Conservation (phyloP, 805 yeast genomes). For the Teunomyces atbi region DNA sequence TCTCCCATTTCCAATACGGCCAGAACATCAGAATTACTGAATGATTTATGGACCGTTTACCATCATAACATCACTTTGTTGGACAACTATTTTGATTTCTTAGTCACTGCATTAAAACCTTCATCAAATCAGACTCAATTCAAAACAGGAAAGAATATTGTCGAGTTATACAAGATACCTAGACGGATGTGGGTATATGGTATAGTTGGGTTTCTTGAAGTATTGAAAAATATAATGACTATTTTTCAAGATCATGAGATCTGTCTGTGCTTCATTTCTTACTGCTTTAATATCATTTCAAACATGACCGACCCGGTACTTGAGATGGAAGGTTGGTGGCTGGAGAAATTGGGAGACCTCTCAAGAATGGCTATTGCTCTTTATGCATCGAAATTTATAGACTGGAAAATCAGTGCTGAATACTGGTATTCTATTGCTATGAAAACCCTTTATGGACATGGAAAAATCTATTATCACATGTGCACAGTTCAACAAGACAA, state of each 20-base stretch:
- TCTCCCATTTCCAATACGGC: conserved; percentile 18
- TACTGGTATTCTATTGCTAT: conserved; percentile 78
- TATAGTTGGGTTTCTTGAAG: conserved; percentile 75
- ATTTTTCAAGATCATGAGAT: conserved; percentile 77
- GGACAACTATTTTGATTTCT: conserved; percentile 70
- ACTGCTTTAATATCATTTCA: conserved; percentile 62
- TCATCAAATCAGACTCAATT: conserved; percentile 48
- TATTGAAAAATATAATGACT: conserved; percentile 68
- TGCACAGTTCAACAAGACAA: conserved; percentile 81
- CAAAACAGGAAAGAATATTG: conserved; percentile 73
- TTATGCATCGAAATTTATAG: conserved; percentile 74
- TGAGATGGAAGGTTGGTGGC: conserved; percentile 74
- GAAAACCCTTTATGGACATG: conserved; percentile 76
- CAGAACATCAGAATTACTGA: conserved; percentile 48
- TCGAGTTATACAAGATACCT: conserved; percentile 73
- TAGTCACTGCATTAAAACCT: conserved; percentile 69
- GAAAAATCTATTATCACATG: conserved; percentile 83
- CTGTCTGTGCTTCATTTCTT: conserved; percentile 69
- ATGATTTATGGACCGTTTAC: conserved; percentile 70
- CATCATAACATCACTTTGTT: conserved; percentile 63
- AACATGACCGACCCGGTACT: conserved; percentile 53
- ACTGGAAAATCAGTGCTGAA: conserved; percentile 82
- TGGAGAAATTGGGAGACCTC: conserved; percentile 80
- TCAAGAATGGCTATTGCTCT: conserved; percentile 86
- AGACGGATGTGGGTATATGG: conserved; percentile 86